These are phyloP conservation scores for Lepidium sativum DNA, from an alignment of 345 rosid species.

Conservation along the genomic window DNA sequence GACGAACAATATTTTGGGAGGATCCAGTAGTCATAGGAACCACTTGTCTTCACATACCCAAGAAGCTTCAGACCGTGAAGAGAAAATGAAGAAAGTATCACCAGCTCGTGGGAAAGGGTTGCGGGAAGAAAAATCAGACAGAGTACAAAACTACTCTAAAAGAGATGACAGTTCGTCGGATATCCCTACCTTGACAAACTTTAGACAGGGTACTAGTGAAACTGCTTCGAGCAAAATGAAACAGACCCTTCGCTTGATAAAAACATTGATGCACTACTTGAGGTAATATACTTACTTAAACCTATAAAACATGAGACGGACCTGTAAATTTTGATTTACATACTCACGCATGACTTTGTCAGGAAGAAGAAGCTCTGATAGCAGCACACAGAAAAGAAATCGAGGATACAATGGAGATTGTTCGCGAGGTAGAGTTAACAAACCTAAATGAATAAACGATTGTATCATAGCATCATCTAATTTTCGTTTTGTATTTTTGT, in stretches of 20 bases:
- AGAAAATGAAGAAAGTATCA: conserved; percentile 70
- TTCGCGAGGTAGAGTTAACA: conserved; percentile 67
- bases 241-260: conserved; percentile 52
- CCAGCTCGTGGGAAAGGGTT: conserved; percentile 76
- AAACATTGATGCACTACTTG: conserved; percentile 71
- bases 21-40: conserved; percentile 39
- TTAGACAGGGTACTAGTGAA: conserved; percentile 39
- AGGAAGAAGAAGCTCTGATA: conserved; percentile 96
- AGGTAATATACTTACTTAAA: conserved; percentile 39
- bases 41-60: conserved; percentile 39
- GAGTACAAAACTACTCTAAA: conserved; percentile 42
- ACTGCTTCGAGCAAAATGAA: conserved; percentile 33
- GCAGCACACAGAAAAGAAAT: conserved; percentile 97
- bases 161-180: conserved; percentile 51
- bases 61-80: conserved; percentile 52
- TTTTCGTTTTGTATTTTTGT: background rate
- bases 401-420: conserved; percentile 97
- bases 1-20: conserved; percentile 19
- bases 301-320: background rate
- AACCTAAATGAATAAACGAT: background rate
- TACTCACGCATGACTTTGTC: background rate
- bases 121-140: conserved; percentile 68
- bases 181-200: conserved; percentile 31
- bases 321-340: background rate
- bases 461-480: background rate